Percentiles rank a stretch among this genome's conserved stretches.
Evolutionary conservation across 2,329 filamentous ascomycete genomes (phyloP).

Genomic region (Beauveria pseudobassiana): DNA sequence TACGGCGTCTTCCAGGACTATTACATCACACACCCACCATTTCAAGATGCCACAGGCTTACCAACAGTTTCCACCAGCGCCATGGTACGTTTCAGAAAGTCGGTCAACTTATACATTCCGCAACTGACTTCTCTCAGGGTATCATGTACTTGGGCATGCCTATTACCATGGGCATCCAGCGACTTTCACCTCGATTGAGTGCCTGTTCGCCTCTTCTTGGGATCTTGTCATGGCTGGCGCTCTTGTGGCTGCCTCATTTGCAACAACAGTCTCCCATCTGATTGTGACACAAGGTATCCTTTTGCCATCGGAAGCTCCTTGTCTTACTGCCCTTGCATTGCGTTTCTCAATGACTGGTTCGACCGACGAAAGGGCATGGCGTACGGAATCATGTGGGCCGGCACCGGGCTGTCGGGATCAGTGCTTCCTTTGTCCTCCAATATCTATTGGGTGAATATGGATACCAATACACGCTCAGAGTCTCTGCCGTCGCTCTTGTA

Average conservation of each 20-base stretch:
- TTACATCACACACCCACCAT: slow-evolving; percentile 50
- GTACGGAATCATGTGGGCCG: slow-evolving; percentile 47
- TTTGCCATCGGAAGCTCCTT: slow-evolving; percentile 43
- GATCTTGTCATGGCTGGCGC: slow-evolving; percentile 38
- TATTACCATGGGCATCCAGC: slow-evolving; percentile 37
- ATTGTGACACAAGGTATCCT: slow-evolving; percentile 50
- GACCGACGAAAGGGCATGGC: slow-evolving; percentile 41
- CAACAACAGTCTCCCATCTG: slow-evolving; percentile 39
- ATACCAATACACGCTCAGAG: slow-evolving; percentile 34
- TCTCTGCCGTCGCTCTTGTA: slow-evolving; percentile 40
- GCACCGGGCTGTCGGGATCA: slow-evolving; percentile 39
- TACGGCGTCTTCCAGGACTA: slow-evolving; percentile 62
- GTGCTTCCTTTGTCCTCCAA: slow-evolving; percentile 37
- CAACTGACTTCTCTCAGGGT: slow-evolving; percentile 21
- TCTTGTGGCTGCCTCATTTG: slow-evolving; percentile 40
- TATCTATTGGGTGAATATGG: slow-evolving; percentile 37
- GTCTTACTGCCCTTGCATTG: slow-evolving; percentile 42
- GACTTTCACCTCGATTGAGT: slow-evolving; percentile 28
- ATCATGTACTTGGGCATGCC: slow-evolving; percentile 44
- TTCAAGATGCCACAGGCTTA: slow-evolving; percentile 41
- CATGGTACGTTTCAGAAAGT: slow-evolving; percentile 29
- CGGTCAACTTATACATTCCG: too few relatives aligned
- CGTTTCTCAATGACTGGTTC: slow-evolving; percentile 53
- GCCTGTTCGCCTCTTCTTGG: slow-evolving; percentile 32
- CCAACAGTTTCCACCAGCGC: slow-evolving; percentile 53